These are phyloP conservation scores for Acanthamoeba rhysodes DNA, from an alignment of 208 protist species.

Conservation along the genomic window DNA sequence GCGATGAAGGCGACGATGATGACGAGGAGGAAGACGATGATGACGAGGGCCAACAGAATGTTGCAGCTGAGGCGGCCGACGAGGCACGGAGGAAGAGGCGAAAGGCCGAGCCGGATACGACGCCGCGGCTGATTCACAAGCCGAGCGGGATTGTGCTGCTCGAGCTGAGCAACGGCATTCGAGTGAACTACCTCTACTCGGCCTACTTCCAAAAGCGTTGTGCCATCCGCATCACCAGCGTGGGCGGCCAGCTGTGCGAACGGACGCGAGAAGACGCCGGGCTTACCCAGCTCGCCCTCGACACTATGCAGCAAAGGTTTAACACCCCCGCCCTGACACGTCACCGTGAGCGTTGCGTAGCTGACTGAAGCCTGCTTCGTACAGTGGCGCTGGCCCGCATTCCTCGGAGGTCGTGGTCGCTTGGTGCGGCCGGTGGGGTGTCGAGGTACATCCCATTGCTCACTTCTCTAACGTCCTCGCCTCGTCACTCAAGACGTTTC, in stretches of 20 bases:
- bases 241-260: conserved; percentile 15
- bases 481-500: background rate
- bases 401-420: conserved; percentile 41
- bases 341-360: background rate
- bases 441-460: background rate
- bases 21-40: conserved; percentile 33
- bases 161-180: conserved; percentile 16
- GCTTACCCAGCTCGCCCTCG: conserved; percentile 32
- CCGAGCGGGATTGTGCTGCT: conserved; percentile 19
- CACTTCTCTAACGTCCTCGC: background rate
- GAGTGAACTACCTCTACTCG: conserved; percentile 41
- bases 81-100: background rate
- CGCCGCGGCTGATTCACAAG: conserved; percentile 8
- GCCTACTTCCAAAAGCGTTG: conserved; percentile 40
- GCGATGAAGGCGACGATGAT: background rate
- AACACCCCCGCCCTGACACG: too few species aligned
- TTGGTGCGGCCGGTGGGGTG: conserved; percentile 42
- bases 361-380: background rate
- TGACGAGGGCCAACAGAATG: background rate
- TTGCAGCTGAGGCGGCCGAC: background rate
- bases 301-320: conserved; percentile 34
- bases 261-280: background rate
- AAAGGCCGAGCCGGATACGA: conserved; percentile 12
- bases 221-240: conserved; percentile 27
- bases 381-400: conserved; percentile 50